phyloP scores from a whole-genome alignment of 2,329 filamentous ascomycete genomes.

The Chrysosporium keratinophilum region DNA sequence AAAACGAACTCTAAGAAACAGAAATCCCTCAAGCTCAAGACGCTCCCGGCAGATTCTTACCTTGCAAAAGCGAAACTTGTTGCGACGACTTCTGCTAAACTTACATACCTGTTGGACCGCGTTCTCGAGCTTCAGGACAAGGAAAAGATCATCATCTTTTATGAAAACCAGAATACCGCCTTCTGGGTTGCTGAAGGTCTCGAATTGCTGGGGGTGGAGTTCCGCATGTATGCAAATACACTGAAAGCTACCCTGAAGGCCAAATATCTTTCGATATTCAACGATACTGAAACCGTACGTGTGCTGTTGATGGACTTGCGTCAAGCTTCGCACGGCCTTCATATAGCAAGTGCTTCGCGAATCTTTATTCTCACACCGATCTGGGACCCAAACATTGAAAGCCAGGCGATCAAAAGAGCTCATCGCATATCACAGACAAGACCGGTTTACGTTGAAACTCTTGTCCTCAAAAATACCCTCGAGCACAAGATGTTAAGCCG shows the following conservation, averaged over 20 bases:
- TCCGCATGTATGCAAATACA: conserved; percentile 46
- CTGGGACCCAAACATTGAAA: conserved; percentile 71
- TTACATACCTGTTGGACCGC: conserved; percentile 71
- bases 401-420: conserved; percentile 82
- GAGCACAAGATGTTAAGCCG: conserved; percentile 75
- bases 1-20: conserved; percentile 24
- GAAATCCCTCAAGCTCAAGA: conserved; percentile 18
- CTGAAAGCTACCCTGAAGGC: conserved; percentile 55
- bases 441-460: conserved; percentile 72
- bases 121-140: conserved; percentile 56
- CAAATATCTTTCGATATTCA: conserved; percentile 70
- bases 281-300: conserved; percentile 55
- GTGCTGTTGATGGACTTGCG: conserved; percentile 86
- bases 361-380: conserved; percentile 87
- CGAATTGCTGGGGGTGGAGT: conserved; percentile 56
- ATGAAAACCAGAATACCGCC: conserved; percentile 76
- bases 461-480: conserved; percentile 68
- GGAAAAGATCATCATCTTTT: conserved; percentile 89
- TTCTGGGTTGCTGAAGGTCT: conserved; percentile 76
- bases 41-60: conserved; percentile 36
- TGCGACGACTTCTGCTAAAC: conserved; percentile 77
- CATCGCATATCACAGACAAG: conserved; percentile 75
- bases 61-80: conserved; percentile 53
- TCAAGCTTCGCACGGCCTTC: conserved; percentile 78
- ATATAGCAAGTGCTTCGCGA: conserved; percentile 70